phyloP scores from a whole-genome alignment of 441 rosid genomes.

The Populus hybrid region DNA sequence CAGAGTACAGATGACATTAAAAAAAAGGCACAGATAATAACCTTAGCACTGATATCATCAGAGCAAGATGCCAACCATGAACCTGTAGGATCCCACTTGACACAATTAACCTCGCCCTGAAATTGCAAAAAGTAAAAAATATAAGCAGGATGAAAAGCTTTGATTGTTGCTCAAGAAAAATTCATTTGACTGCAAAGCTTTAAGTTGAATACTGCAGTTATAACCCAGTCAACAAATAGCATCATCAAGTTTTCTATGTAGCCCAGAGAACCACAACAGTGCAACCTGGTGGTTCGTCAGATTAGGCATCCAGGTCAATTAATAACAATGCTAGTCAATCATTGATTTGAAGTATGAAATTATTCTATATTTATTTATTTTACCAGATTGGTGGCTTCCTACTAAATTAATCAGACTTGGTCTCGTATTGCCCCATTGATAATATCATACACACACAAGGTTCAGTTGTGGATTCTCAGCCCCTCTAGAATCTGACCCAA shows the following conservation, averaged over 20 bases:
- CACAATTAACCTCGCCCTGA: conserved; percentile 98
- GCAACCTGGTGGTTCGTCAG: not conserved
- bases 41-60: conserved; percentile 95
- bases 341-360: not conserved
- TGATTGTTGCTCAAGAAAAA: not conserved
- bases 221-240: not conserved
- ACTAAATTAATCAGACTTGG: not conserved
- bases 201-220: not conserved
- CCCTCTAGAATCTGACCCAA: not conserved
- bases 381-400: not conserved
- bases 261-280: not conserved
- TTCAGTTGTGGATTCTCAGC: not conserved
- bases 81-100: conserved; percentile 99
- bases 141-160: conserved; percentile 1
- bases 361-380: not conserved
- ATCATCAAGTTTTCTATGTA: no score
- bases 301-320: not conserved
- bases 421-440: not conserved
- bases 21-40: conserved; percentile 21
- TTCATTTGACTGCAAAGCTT: not conserved
- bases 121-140: conserved; percentile 11
- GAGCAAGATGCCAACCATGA: conserved; percentile 92
- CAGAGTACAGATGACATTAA: conserved; percentile 1
- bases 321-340: not conserved
- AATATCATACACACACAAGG: not conserved